These are phyloP conservation scores for Balansia obtecta DNA, from an alignment of 2,329 filamentous ascomycete genomes.

Conservation along the genomic window DNA sequence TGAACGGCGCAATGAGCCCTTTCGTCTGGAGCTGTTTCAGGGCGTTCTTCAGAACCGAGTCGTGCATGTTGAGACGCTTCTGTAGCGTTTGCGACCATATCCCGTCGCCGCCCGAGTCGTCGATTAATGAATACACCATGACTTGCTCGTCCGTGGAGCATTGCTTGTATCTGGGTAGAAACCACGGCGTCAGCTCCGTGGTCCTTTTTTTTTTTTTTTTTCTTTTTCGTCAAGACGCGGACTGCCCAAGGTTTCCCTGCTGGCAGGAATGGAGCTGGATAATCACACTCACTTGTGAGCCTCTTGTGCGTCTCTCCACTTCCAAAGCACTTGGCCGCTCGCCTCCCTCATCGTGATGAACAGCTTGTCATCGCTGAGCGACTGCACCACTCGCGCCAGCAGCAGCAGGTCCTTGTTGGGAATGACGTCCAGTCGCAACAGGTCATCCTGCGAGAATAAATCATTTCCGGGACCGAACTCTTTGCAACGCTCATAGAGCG, in stretches of 20 bases:
- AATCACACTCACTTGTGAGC: conserved; percentile 43
- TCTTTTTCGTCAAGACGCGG: too few species aligned
- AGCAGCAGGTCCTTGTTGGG: conserved; percentile 42
- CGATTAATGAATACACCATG: conserved; percentile 80
- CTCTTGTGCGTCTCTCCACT: conserved; percentile 45
- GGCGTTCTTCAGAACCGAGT: conserved; percentile 66
- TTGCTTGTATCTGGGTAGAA: conserved; percentile 38
- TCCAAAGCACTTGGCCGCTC: conserved; percentile 35
- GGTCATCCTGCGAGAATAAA: conserved; percentile 46
- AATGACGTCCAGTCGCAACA: conserved; percentile 44
- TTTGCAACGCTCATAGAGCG: conserved; percentile 43
- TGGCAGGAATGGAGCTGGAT: too few species aligned
- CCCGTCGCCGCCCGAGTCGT: conserved; percentile 71
- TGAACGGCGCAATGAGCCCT: conserved; percentile 75
- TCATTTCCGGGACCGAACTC: conserved; percentile 34
- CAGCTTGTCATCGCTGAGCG: conserved; percentile 46
- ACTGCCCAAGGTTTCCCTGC: background rate
- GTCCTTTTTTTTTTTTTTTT: too few species aligned
- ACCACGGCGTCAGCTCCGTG: background rate
- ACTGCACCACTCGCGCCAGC: conserved; percentile 43
- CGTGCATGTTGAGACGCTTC: conserved; percentile 68
- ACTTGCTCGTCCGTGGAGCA: conserved; percentile 60
- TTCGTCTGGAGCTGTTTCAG: conserved; percentile 76
- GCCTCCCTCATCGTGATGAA: conserved; percentile 34
- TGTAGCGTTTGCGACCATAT: conserved; percentile 88